Conservation (phyloP, 2,329 filamentous ascomycete species). For the Neopestalotiopsis clavispora region DNA sequence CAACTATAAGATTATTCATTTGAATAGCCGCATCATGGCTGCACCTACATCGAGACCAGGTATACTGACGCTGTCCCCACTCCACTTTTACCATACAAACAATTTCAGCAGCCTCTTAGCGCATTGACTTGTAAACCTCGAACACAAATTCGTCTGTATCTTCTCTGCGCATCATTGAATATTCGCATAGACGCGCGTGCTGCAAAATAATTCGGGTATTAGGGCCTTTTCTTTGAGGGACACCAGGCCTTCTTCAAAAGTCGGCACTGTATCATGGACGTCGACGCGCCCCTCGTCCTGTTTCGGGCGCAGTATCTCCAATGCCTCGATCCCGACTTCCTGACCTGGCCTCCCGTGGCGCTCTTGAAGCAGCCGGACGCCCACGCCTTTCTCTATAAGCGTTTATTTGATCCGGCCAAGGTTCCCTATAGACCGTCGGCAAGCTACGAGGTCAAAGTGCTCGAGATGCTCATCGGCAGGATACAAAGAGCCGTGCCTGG, state of each 20-base stretch:
- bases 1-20: no score
- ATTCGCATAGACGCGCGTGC: no score
- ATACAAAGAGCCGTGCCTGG: slow-evolving; percentile 60
- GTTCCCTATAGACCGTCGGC: slow-evolving; percentile 57
- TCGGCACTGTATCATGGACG: slow-evolving; percentile 16
- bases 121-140: not conserved
- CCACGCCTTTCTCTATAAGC: slow-evolving; percentile 50
- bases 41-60: not conserved
- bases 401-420: slow-evolving; percentile 58
- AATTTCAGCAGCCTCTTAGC: not conserved
- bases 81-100: not conserved
- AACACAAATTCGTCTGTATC: not conserved
- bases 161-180: not conserved
- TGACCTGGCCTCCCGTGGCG: slow-evolving; percentile 35
- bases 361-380: slow-evolving; percentile 31
- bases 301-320: slow-evolving; percentile 37
- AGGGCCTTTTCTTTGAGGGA: no score
- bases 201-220: no score
- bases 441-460: slow-evolving; percentile 62
- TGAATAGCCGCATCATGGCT: no score
- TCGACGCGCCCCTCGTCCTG: slow-evolving; percentile 32
- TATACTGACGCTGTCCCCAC: not conserved
- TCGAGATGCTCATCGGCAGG: slow-evolving; percentile 61
- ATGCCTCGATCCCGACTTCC: slow-evolving; percentile 37
- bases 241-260: not conserved